phyloP scores from a whole-genome alignment of 208 protist genomes.

The Crithidia sp. region DNA sequence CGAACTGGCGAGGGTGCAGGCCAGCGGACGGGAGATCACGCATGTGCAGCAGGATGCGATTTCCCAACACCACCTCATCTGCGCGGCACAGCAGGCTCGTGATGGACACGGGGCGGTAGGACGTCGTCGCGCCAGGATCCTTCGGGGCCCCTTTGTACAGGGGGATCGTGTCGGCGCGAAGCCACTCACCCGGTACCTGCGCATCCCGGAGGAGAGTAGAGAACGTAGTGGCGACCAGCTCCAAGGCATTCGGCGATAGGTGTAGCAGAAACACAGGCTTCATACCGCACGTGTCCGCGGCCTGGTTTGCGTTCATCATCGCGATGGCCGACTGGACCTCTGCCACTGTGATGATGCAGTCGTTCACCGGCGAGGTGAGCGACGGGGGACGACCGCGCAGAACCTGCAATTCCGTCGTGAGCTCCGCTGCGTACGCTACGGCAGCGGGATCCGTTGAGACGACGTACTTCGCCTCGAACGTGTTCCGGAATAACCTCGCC shows the following conservation, averaged over 20 bases:
- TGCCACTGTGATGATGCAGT: not conserved
- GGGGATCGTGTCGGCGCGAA: not conserved
- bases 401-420: not conserved
- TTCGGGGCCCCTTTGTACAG: slow-evolving; percentile 7
- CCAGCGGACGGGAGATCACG: not conserved
- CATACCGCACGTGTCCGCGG: not conserved
- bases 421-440: not conserved
- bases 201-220: not conserved
- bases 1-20: not conserved
- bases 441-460: not conserved
- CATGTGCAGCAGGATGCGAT: not conserved
- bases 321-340: not conserved
- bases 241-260: not conserved
- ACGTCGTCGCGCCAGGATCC: not conserved
- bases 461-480: not conserved
- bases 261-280: not conserved
- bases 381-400: not conserved
- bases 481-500: not conserved
- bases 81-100: slow-evolving; percentile 6
- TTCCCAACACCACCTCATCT: not conserved
- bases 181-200: not conserved
- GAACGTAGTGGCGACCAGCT: not conserved
- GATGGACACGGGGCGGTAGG: not conserved
- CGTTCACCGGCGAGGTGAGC: not conserved
- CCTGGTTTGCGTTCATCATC: not conserved